These are phyloP conservation scores for Suaeda aralocaspica DNA, from an alignment of 148 eudicot genomes.

Conservation along the genomic window DNA sequence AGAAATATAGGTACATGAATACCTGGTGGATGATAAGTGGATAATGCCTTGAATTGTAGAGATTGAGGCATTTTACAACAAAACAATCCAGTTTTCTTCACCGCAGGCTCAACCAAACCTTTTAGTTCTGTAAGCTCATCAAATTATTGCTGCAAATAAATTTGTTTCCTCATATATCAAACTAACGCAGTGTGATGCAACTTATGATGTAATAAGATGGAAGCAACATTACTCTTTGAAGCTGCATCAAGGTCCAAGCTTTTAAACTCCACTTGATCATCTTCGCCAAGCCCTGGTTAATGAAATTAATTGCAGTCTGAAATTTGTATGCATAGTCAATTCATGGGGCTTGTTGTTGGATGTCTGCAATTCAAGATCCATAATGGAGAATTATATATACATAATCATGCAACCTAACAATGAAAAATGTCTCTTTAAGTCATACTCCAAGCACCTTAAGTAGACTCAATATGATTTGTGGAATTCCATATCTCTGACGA, in stretches of 20 bases:
- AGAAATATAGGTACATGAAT: not conserved
- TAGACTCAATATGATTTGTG: constrained; percentile 69
- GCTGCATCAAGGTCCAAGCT: constrained; percentile 73
- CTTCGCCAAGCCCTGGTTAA: constrained; percentile 54
- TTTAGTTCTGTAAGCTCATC: constrained; percentile 41
- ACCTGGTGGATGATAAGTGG: constrained; percentile 17
- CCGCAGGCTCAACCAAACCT: constrained; percentile 40
- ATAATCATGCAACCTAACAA: not conserved
- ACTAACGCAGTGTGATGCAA: too few relatives aligned
- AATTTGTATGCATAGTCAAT: constrained; percentile 61
- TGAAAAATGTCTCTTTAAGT: not conserved
- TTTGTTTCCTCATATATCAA: constrained; percentile 1
- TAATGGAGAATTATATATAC: not conserved
- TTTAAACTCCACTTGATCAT: constrained; percentile 51
- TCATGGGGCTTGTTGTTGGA: constrained; percentile 71
- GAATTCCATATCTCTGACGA: constrained; percentile 74
- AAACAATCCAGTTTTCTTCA: constrained; percentile 53
- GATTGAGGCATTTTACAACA: constrained; percentile 40
- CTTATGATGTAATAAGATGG: not conserved
- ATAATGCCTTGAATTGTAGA: constrained; percentile 29
- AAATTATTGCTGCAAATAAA: constrained; percentile 42
- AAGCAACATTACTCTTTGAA: constrained; percentile 33
- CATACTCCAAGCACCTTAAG: constrained; percentile 61
- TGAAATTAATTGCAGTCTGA: constrained; percentile 50
- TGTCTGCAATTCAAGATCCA: constrained; percentile 40